Base-by-base conservation (phyloP, 331 rosid genomes). In the Saraca asoca region DNA sequence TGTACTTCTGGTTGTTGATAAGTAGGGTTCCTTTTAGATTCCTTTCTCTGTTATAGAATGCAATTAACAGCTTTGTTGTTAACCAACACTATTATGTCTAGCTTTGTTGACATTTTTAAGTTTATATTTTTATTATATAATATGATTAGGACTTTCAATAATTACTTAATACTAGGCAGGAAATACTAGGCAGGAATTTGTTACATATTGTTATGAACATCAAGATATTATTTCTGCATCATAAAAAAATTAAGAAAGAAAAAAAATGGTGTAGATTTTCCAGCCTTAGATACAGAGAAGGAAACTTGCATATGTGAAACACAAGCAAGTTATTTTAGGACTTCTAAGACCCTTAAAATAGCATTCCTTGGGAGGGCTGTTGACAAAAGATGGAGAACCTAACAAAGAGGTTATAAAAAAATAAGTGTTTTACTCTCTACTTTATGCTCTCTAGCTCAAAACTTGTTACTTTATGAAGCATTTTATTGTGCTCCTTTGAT, bases 221-320 rank as follows among this genome's bases (percentile, higher is more conserved):
- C 31, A 24, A 3, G 31, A 29, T 34, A 42, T 14, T 56, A 12
- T 57, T 62, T 62, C 39, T 58, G 29, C 20, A 41, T 51, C 31
- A 51, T 53, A 19, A 14, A 54, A 42, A 42, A 64, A 71, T 38
- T 62, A 54, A 63, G 55, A 39, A 10, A 44, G n/a, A 33, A 4
- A 12, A 60, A 37, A 58, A 16, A 7, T 31, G 34, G 5, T 78
- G 75, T 84, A 94, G 99, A 80, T 94, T 58, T 78, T 90, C 79
- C 99, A 94, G 74, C 99, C 97, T 31, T 85, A 89, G 91, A 83
- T 86, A 72, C 97, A 90, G 74, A 86, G 16, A 64, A 80, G 99
- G 66, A 86, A 83, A 60, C 16, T 94, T 51, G 75, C 35, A 7
- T 94, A 76, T 72, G 86, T 77, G 16, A 85, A 75, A 67, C 96